Evolutionary conservation across 768 basidiomycete genomes (phyloP).

Genomic region (Lactarius hatsudake): DNA sequence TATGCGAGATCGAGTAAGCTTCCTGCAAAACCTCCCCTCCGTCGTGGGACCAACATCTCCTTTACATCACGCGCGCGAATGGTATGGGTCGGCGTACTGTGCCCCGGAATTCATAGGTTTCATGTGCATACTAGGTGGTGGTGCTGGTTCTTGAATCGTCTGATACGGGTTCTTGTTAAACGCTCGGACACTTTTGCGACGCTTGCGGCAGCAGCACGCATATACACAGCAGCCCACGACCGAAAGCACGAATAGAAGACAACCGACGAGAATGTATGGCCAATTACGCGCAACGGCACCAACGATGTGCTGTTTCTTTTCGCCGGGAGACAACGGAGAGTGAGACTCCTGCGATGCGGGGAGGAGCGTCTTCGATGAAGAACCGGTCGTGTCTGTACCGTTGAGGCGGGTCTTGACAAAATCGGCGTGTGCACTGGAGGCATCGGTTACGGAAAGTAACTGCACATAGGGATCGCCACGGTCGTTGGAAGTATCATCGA

Average conservation of each 20-base stretch:
- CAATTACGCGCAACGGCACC: conserved; percentile 65
- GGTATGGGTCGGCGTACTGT: conserved; percentile 11
- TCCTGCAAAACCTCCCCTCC: background rate
- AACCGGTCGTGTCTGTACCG: conserved; percentile 56
- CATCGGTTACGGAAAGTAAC: conserved; percentile 57
- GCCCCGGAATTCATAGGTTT: conserved; percentile 25
- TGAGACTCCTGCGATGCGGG: conserved; percentile 55
- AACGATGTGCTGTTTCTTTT: conserved; percentile 65
- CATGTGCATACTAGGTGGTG: conserved; percentile 32
- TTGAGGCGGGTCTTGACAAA: conserved; percentile 61
- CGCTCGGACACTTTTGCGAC: conserved; percentile 30
- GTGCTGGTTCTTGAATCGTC: conserved; percentile 34
- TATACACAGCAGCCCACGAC: conserved; percentile 51
- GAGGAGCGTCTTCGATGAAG: conserved; percentile 56
- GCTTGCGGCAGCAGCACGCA: conserved; percentile 51
- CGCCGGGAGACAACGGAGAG: conserved; percentile 60
- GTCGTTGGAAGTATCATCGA: conserved; percentile 45
- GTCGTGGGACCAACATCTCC: background rate
- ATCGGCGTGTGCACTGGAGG: conserved; percentile 53
- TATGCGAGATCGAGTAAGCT: background rate
- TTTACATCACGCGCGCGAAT: background rate
- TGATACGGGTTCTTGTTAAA: conserved; percentile 31
- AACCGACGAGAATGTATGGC: conserved; percentile 69
- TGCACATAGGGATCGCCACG: conserved; percentile 65
- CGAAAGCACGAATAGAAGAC: conserved; percentile 48